Base-by-base conservation (phyloP, 495 filamentous ascomycete genomes). In the Chaetomium fimeti region DNA sequence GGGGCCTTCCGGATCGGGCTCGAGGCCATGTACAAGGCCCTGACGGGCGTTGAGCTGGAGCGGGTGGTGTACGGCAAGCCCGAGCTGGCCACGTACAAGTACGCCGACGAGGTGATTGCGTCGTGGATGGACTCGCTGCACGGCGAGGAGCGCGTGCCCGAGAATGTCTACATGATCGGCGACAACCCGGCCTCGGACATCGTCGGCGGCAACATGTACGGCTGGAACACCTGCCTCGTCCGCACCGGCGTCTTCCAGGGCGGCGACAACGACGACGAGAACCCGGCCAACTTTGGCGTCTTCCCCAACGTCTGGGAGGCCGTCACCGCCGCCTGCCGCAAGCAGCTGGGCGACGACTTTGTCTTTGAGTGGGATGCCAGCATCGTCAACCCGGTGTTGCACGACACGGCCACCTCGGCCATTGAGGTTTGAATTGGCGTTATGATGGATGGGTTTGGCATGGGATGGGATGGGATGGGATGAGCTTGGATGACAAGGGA, bases 321-420 rank as follows among this genome's bases (percentile, higher is more conserved):
- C 69, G 93, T 97, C 70, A 93, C 96, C 75, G 89, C 97, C 82
- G 93, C 97, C 70, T 91, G 96, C 78, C 83, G 96, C 78, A 89
- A 91, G 63, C 87, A 97, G 63, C 82, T 85, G 3, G 86, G 83
- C 15, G 86, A 72, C 79, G 89, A 78, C 72, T 91, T 81, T 67
- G 68, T 69, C 55, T 79, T 79, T 66, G 68, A 77, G 66, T 81
- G 78, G 68, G 75, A 79, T 60, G 77, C 79, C 38, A 64, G 70
- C 24, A 79, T 22, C 3, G 49, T 89, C 64, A 90, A 89, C 77
- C 87, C 86, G 22, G 83, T 89, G n/a, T 74, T 84, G 13, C 78
- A 63, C 13, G 61, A 84, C 76, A 84, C 82, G 63, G 45, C 49
- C 73, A 74, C 70, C 62, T 83, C 79, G 56, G 84, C 85, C 53